Evolutionary conservation across 2,329 filamentous ascomycete species (phyloP).

Genomic region (Microcera coccophila): DNA sequence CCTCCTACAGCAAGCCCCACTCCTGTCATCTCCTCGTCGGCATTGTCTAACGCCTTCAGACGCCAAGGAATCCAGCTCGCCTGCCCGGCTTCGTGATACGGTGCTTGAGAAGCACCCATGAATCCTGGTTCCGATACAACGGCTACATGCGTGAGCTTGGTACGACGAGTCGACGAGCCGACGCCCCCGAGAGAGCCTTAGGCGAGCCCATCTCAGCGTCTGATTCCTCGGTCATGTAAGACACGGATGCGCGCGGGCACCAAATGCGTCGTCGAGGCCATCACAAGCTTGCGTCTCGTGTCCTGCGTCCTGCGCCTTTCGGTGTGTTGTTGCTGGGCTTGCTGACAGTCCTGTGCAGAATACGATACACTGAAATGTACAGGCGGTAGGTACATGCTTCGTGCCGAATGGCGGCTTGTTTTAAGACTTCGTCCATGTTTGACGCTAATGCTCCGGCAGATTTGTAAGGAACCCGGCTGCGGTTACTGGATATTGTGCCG

Average conservation of each 20-base stretch:
- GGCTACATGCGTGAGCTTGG: background rate
- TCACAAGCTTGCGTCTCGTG: background rate
- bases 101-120: background rate
- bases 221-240: background rate
- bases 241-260: background rate
- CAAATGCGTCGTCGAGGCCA: background rate
- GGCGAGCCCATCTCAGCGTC: background rate
- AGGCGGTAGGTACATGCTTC: background rate
- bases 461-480: background rate
- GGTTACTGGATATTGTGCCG: background rate
- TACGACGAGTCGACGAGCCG: background rate
- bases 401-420: background rate
- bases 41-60: too few relatives aligned
- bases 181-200: background rate
- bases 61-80: too few relatives aligned
- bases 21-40: background rate
- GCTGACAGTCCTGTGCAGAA: background rate
- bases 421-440: background rate
- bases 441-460: conserved; percentile 1
- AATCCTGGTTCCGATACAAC: background rate
- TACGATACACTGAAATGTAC: background rate
- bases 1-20: background rate
- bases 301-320: too few relatives aligned
- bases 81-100: too few relatives aligned
- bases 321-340: background rate